Conservation (phyloP, 352 stramenopile species). For the Phytopythium montanum region DNA sequence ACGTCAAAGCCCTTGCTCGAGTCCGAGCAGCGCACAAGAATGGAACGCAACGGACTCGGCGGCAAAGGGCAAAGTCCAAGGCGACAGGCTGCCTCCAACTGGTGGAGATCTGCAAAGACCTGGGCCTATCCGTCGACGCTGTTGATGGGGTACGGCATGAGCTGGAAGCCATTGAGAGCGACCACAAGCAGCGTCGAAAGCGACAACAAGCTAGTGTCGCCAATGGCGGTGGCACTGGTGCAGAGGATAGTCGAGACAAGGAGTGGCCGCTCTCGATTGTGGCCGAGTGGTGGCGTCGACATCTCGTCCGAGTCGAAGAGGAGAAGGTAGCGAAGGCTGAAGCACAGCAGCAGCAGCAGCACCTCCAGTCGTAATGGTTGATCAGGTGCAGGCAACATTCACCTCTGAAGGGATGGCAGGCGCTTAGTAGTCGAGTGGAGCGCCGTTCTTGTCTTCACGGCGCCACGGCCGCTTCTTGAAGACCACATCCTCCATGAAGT, state of each 20-base stretch:
- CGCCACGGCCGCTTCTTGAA: conserved; percentile 82
- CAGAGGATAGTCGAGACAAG: conserved; percentile 5
- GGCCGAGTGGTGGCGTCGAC: conserved; percentile 53
- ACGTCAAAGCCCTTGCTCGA: conserved; percentile 27
- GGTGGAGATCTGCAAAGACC: conserved; percentile 25
- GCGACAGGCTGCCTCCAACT: conserved; percentile 16
- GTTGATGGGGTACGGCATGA: neutral
- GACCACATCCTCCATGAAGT: conserved; percentile 83
- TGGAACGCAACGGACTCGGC: conserved; percentile 15
- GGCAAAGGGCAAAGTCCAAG: conserved; percentile 8
- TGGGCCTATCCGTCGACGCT: conserved; percentile 10
- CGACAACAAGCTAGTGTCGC: conserved; percentile 8
- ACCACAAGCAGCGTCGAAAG: conserved; percentile 19
- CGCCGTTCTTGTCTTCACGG: conserved; percentile 32
- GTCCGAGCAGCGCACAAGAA: conserved; percentile 19
- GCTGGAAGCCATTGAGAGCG: conserved; percentile 6
- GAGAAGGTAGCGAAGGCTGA: neutral
- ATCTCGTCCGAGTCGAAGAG: neutral
- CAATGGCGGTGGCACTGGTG: neutral
- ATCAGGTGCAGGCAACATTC: neutral
- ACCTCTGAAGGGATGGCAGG: too few species aligned
- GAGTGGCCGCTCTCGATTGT: conserved; percentile 28
- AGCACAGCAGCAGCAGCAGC: neutral
- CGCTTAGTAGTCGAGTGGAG: conserved; percentile 46
- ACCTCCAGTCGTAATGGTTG: too few species aligned